Percentiles rank a stretch among this genome's conserved stretches.
phyloP scores from a whole-genome alignment of 768 basidiomycete species.

The Boletus bicolor region DNA sequence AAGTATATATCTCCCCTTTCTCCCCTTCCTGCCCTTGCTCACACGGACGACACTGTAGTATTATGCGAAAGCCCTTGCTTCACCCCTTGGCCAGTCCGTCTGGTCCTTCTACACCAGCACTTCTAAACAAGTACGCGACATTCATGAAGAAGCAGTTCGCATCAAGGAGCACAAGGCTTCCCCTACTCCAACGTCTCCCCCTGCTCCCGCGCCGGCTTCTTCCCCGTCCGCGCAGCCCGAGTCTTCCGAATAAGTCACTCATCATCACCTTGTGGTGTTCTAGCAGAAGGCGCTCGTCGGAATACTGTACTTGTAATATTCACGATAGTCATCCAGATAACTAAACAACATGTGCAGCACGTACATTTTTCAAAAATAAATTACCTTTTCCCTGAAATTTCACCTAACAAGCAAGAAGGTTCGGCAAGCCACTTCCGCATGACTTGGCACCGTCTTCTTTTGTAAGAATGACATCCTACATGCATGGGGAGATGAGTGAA shows the following conservation, averaged over 20 bases:
- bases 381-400: too few relatives aligned
- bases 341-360: neutral
- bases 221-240: slow-evolving; percentile 10
- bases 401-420: neutral
- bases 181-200: slow-evolving; percentile 11
- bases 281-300: neutral
- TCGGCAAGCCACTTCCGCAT: slow-evolving; percentile 1
- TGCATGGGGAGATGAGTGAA: neutral
- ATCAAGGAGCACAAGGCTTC: slow-evolving; percentile 62
- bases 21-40: neutral
- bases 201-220: slow-evolving; percentile 5
- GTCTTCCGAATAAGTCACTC: slow-evolving; percentile 5
- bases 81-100: slow-evolving; percentile 75
- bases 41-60: slow-evolving; percentile 46
- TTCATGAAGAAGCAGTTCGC: slow-evolving; percentile 89
- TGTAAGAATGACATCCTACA: slow-evolving; percentile 6
- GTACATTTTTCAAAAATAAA: neutral
- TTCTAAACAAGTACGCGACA: slow-evolving; percentile 84
- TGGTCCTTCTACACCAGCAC: slow-evolving; percentile 81
- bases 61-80: slow-evolving; percentile 72
- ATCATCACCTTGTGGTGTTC: neutral
- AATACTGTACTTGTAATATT: slow-evolving; percentile 10
- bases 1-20: slow-evolving; percentile 41
- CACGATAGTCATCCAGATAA: slow-evolving; percentile 1
- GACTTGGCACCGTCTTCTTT: neutral